Base-by-base conservation (phyloP, 2,329 filamentous ascomycete genomes). In the Claviceps fusiformis region DNA sequence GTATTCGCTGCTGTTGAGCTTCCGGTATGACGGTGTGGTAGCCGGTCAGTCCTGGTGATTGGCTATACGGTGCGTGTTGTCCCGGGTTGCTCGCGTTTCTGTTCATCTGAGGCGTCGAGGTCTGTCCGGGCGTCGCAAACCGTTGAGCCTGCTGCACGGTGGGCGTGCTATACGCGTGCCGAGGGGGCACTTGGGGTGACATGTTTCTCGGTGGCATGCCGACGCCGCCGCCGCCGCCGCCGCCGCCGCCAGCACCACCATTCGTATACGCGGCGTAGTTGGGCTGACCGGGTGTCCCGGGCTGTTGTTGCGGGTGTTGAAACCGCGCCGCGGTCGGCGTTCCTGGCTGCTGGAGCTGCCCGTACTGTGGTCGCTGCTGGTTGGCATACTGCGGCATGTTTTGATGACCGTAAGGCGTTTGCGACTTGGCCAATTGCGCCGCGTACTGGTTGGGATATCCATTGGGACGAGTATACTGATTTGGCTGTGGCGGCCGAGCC, bases 381-480 rank as follows among this genome's bases (percentile, higher is more conserved):
- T 67, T 71, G 37, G 71, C 70, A 57, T 73, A 79, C 49, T 77
- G 71, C 10, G 70, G 69, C 66, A 77, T 73, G 57, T 69, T 73
- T 57, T 76, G 71, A 56, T 80, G 77, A 11, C 75, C 73, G 56
- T 78, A 81, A 0, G 75, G 73, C 8, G 73, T 73, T 56, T 77
- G 75, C 11, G 74, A 69, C 62, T 82, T 81, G 51, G 71, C 73
- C 53, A 79, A 68, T 60, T 76, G 76, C 8, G 75, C 73, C 5
- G 73, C 71, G 59, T 75, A 80, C 50, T 70, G 71, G 53, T 67
- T 69, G 9, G 70, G 66, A 59, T 74, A 78, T 5, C 74, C 72
- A 52, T 76, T 78, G 5, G 74, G 68, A 39, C 75, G 72, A 35
- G 76, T 70, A 62, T 79, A 81, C 55, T 75, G 71, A 41, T 76